phyloP scores from a whole-genome alignment of 805 yeast species.

The Candida wancherniae region DNA sequence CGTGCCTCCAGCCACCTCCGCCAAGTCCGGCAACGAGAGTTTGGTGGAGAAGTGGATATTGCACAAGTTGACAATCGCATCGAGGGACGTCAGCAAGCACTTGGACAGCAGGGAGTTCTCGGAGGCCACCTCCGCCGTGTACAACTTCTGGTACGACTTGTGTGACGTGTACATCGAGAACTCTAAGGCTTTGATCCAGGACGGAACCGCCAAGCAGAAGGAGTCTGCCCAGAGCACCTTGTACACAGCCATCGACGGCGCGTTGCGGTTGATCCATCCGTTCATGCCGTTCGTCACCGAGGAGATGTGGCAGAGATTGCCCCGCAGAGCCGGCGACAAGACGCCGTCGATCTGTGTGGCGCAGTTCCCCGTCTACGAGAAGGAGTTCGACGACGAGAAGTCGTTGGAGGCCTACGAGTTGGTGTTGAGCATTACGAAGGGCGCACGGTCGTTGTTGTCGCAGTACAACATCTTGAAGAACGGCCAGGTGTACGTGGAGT shows the following conservation, averaged over 20 bases:
- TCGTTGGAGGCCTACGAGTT: slow-evolving; percentile 77
- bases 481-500: slow-evolving; percentile 80
- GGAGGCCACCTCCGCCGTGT: slow-evolving; percentile 79
- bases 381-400: slow-evolving; percentile 56
- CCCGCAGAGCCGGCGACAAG: slow-evolving; percentile 71
- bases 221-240: slow-evolving; percentile 90
- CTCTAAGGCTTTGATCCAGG: slow-evolving; percentile 86
- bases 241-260: slow-evolving; percentile 88
- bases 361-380: slow-evolving; percentile 62
- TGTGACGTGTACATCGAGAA: slow-evolving; percentile 99
- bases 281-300: slow-evolving; percentile 97
- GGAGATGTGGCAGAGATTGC: slow-evolving; percentile 98
- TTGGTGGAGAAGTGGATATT: slow-evolving; percentile 96
- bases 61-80: slow-evolving; percentile 71
- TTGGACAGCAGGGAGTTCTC: slow-evolving; percentile 86
- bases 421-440: slow-evolving; percentile 80
- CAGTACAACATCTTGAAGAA: slow-evolving; percentile 87
- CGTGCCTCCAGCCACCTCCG: slow-evolving; percentile 64
- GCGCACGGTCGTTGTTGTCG: slow-evolving; percentile 85
- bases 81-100: slow-evolving; percentile 57
- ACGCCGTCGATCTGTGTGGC: slow-evolving; percentile 75
- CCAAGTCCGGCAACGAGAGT: slow-evolving; percentile 72
- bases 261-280: slow-evolving; percentile 89
- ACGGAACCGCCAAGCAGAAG: slow-evolving; percentile 81
- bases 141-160: slow-evolving; percentile 93